Percentiles rank a stretch among this genome's conserved stretches.
These are phyloP conservation scores for Hyaloscypha variabilis DNA, from an alignment of 495 filamentous ascomycete genomes.

Conservation along the genomic window DNA sequence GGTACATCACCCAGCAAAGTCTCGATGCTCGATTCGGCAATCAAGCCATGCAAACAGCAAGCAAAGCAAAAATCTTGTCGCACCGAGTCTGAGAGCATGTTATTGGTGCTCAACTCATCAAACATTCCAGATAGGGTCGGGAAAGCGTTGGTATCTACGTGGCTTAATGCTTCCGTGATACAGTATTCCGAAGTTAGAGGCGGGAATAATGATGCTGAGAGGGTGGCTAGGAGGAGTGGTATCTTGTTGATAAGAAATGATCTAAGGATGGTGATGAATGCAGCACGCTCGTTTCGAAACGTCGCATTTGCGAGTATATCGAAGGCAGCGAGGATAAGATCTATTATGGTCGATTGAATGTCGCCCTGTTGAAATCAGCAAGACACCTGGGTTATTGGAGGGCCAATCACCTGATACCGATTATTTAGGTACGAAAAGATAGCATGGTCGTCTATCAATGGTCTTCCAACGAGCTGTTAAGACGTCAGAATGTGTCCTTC, in stretches of 20 bases:
- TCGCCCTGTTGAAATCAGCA: slow-evolving; percentile 59
- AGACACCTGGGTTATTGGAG: neutral
- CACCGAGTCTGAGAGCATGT: slow-evolving; percentile 76
- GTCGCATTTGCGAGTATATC: slow-evolving; percentile 87
- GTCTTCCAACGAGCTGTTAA: slow-evolving; percentile 66
- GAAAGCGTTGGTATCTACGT: slow-evolving; percentile 77
- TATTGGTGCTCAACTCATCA: slow-evolving; percentile 68
- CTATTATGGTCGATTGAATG: slow-evolving; percentile 70
- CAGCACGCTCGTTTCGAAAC: slow-evolving; percentile 72
- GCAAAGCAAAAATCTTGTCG: slow-evolving; percentile 92
- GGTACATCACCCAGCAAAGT: slow-evolving; percentile 82
- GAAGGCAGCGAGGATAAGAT: slow-evolving; percentile 85
- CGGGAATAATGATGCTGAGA: slow-evolving; percentile 60
- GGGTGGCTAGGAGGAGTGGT: slow-evolving; percentile 71
- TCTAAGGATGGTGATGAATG: slow-evolving; percentile 76
- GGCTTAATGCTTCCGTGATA: slow-evolving; percentile 75
- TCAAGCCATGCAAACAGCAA: slow-evolving; percentile 81
- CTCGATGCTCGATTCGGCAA: slow-evolving; percentile 78
- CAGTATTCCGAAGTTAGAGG: slow-evolving; percentile 74
- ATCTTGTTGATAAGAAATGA: slow-evolving; percentile 95
- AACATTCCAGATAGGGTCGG: slow-evolving; percentile 81
- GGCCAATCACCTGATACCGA: slow-evolving; percentile 67
- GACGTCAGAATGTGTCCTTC: neutral
- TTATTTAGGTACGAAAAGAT: slow-evolving; percentile 79
- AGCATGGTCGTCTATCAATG: slow-evolving; percentile 78